Base-by-base conservation (phyloP, 1,139 yeast genomes). In the Wickerhamomyces sp. region DNA sequence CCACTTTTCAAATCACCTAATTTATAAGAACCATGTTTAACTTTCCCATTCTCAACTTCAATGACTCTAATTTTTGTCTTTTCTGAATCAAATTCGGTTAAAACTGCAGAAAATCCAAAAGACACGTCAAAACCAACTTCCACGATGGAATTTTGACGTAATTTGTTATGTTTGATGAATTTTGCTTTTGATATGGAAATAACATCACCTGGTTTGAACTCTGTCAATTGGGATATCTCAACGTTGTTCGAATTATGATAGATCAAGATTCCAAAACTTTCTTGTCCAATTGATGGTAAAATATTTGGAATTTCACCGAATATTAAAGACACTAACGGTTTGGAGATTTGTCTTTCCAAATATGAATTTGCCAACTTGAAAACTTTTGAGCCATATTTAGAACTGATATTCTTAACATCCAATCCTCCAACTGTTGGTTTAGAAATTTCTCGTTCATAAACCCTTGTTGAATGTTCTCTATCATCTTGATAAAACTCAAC, bases 131-230 rank as follows among this genome's bases (percentile, higher is more conserved):
- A 47, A 16, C 89, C 88, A 12, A 75, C 70, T 13, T 70, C 73
- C 16, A 53, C 42, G 4, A 56, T 39, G 31, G 64, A 58, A 48
- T 70, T 72, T 46, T 64, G 72, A 40, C 69, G 74, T 27, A 76
- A 52, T 36, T 79, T 72, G 53, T 79, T 80, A 48, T 80, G 86
- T 8, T 79, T 74, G 40, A 73, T 77, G 60, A 89, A 88, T 42
- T 72, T 72, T 9, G 88, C 95, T 40, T 77, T 75, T 49, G 80
- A 75, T 45, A 87, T 72, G 41, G 87, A 82, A 31, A 87, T 61
- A 14, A 91, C 68, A 55, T 91, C 97, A 39, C 98, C 98, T 0
- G 93, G 79, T 33, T 73, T 70, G 38, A 87, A 73, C 30, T 78
- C 85, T 37, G 78, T 91, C 22, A 64, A 49, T 45, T 73, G 75